These are phyloP conservation scores for Amanita inopinata DNA, from an alignment of 768 basidiomycete species.

Conservation along the genomic window DNA sequence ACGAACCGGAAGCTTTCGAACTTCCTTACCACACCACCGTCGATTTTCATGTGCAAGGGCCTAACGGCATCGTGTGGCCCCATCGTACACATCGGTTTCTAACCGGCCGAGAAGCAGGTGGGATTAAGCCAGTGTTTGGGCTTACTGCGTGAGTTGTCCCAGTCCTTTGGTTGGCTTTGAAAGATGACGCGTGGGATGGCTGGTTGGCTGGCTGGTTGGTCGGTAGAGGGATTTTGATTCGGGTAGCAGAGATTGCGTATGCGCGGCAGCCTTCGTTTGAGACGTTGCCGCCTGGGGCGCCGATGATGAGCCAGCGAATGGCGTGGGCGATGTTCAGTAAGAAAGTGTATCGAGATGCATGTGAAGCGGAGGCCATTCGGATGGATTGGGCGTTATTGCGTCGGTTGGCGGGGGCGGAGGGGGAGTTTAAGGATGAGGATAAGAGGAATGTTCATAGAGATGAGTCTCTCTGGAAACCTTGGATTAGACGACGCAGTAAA, in stretches of 20 bases:
- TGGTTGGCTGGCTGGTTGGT: too few species aligned
- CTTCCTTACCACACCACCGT: constrained; percentile 55
- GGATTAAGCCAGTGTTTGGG: constrained; percentile 84
- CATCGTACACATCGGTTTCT: constrained; percentile 70
- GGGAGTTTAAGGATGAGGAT: neutral
- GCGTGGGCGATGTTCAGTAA: constrained; percentile 33
- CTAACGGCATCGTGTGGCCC: constrained; percentile 24
- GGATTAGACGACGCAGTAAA: neutral
- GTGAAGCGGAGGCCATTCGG: constrained; percentile 25
- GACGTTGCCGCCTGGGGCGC: constrained; percentile 24
- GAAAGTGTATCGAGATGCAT: constrained; percentile 28
- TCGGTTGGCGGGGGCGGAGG: neutral
- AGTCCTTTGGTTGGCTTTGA: neutral
- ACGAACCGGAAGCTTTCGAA: constrained; percentile 43
- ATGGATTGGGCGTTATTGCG: constrained; percentile 20
- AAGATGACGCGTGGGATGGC: neutral
- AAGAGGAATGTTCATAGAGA: neutral
- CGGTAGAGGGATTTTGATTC: constrained; percentile 34
- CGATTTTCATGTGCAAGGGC: constrained; percentile 41
- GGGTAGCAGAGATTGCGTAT: constrained; percentile 35
- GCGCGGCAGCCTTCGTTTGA: constrained; percentile 35
- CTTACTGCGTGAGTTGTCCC: constrained; percentile 72
- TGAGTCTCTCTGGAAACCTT: neutral
- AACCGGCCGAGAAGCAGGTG: constrained; percentile 77
- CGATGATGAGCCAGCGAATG: constrained; percentile 27